Base-by-base conservation (phyloP, 1,284 basidiomycete species). In the Cryptococcus amylolentus region DNA sequence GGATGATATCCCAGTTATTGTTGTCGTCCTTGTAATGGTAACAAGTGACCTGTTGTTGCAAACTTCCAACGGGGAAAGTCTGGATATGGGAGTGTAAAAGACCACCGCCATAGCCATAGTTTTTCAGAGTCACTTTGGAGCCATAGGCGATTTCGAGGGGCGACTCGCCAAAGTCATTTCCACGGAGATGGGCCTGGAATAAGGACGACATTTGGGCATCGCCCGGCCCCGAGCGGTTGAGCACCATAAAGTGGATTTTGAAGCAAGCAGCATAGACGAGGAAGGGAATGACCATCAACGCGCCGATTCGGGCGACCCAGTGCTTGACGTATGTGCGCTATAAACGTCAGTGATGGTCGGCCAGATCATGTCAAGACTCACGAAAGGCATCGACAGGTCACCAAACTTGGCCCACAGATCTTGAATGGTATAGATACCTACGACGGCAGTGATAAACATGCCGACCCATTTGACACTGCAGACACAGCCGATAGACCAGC, bases 1-100 rank as follows among this genome's bases (percentile, higher is more conserved):
- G 92, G 2, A 87, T 82, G 65, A 98, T 76, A 42, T 82, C 70
- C 87, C 91, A 98, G 53, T 98, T 84, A 79, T 98, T 98, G 82
- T 98, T 98, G 56, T 87, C 85, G 77, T 98, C 95, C 79, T 95
- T 96, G 84, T 98, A 98, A 80, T 98, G 95, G 77, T 98, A 98
- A 79, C 95, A 98, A 0, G 95, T 99, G 12, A 98, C 87, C 77
- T 98, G 96, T 71, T 98, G 95, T 75, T 98, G 94, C 56, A 82
- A 80, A 0, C 91, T 96, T n/a, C 94, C 95, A 16, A 86, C 81
- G 0, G 96, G 96, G 74, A 88, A 98, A 0, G 89, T 88, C 75
- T 98, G 95, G 20, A 95, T 84, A 77, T 98, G 96, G 13, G 95
- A 98, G 76, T 98, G 96, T 1, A 98, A 81, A 4, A 98, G 82